Evolutionary conservation across 495 filamentous ascomycete genomes (phyloP), one percentile per base, ranked within the genome.

Genomic region (Podospora bellae-mahoneyi): DNA sequence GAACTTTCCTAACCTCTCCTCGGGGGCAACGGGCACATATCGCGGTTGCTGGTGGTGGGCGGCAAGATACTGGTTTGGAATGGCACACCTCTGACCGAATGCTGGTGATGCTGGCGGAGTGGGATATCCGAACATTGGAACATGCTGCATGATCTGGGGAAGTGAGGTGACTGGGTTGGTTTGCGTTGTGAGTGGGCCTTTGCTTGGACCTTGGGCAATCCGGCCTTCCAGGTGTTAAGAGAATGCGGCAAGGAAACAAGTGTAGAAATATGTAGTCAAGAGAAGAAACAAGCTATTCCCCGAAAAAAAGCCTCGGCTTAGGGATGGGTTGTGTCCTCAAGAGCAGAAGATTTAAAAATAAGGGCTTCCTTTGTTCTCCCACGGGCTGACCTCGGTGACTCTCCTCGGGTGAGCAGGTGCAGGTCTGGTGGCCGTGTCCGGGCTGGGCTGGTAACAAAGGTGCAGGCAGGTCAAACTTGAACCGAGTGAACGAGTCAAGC

Each of bases 1-100:
- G 69, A 96, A 84, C 66, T 90, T 86, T 79, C 94, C 94, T 83
- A 97, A 79, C 72, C 93, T 90, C 76, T 95, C 91, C 84, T 97
- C 92, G 57, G 93, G 92, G 57, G 80, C 69, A 64, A 78, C 75
- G 19, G 81, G 82, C 48, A 75, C 68, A 72, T 78, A 84, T 66
- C 78, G 78, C 55, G 75, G 72, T 59, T 77, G 77, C 64, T 79
- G 78, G 68, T 77, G 71, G 69, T 76, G 76, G 65, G 71, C 65
- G 64, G 67, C 66, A 68, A 74, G 68, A 66, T 72, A 72, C 62
- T 68, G 74, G 54, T 44, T 66, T 55, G 70, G 71, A 67, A 77
- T 70, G 27, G 75, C 72, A 65, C 78, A 80, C 72, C 79, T 78
- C 60, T 81, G 78, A 71, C 81, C 78, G 77, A 82, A 83, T 30